Evolutionary conservation across 345 rosid species (phyloP), one percentile per base, ranked within the genome.

Genomic region (Citrus cavaleriei): DNA sequence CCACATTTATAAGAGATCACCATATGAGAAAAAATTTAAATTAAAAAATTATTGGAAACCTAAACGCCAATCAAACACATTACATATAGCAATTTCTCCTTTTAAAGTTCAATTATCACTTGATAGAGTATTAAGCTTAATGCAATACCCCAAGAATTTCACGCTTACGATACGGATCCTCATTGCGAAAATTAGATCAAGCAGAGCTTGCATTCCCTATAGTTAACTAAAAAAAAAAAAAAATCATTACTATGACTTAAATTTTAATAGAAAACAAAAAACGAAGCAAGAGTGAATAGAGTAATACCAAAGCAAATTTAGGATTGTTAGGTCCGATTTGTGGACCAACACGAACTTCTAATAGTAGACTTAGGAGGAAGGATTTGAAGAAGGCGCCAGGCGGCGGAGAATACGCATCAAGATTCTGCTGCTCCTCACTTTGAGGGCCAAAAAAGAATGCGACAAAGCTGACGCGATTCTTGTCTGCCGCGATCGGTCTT

Each of bases 401-500:
- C 38, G 98, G 97, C 70, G 98, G 95, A 55, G 91, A 77, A 82
- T 93, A 94, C 0, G 84, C 78, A 12, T 86, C 89, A 74, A 96
- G 74, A 76, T 91, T 82, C 68, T 85, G 25, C 77, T 51, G 75
- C 86, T 94, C 86, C 99, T 92, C 72, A 96, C 98, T 90, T 86
- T 94, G 28, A 92, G 85, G 74, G 98, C 99, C 58, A 96, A 82
- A 96, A 82, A 6, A 84, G 93, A 30, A 91, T 78, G 55, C 98
- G 81, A 76, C 22, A 96, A 76, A 57, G 99, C 97, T 19, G 97
- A 90, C 38, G 57, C 28, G 81, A 76, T 96, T 96, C 91, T 72
- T 94, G 80, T n/a, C n/a, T 96, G 97, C 89, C 93, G 98, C 1
- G 98, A 96, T 25, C 99, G 91, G 62, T 96, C 97, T 79, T 96